Evolutionary conservation across 768 basidiomycete species (phyloP), one percentile per base, ranked within the genome.

Genomic region (Clathrus columnatus): DNA sequence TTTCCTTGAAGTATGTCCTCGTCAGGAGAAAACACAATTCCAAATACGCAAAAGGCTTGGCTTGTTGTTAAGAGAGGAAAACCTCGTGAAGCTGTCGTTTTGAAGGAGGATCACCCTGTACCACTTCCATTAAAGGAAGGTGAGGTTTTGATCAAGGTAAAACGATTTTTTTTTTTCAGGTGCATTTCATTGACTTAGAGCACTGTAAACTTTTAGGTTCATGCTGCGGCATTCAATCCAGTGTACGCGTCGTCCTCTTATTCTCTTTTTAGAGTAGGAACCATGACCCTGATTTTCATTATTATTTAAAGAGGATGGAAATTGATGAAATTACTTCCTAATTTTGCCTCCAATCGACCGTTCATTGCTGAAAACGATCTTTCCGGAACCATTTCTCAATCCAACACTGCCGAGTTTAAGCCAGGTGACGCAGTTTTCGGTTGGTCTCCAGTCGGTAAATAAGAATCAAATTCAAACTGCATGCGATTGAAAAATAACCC

Each of bases 351-450:
- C 2, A 61, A 63, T 43, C 70, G 79, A 23, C 84, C 85, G 1
- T 68, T 75, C 27, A 69, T 79, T 1, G 72, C 81, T 26, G 87
- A 84, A 61, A 63, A 73, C 50, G 88, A 91, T 61, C 67, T 87
- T 26, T 68, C 84, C 0, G 88, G 88, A 2, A 69, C 78, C 4
- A 68, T 91, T 11, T 80, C 77, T 16, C 76, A 80, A 55, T 67
- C 74, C 0, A 81, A 81, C 58, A 76, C 72, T 18, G 72, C 79
- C 0, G 70, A 71, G 5, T 81, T 84, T 61, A 67, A 70, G 2
- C 64, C 68, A 1, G 87, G 87, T 1, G 83, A 89, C 57, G 71
- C 76, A 43, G 79, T 91, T 2, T 82, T 80, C 62, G 88, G 85
- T 0, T 73, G 71, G 50, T 72, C 80, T 7, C 64, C 75, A 1